Conservation (phyloP, 192 early-diverging fungal species). For the Backusella luteola region DNA sequence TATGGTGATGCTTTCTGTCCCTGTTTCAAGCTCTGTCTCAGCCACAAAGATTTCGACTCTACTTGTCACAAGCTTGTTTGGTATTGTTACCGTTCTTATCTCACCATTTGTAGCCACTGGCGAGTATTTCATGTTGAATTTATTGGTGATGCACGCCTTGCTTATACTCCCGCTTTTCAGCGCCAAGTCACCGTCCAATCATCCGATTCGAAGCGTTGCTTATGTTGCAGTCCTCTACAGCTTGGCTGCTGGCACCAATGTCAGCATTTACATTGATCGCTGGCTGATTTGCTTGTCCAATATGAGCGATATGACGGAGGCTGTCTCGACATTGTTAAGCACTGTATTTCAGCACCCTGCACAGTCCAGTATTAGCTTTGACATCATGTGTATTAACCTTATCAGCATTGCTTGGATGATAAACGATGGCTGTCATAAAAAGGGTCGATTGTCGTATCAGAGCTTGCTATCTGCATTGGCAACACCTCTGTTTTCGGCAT, state of each 20-base stretch:
- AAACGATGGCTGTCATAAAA: background rate
- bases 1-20: constrained; percentile 16
- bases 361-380: constrained; percentile 33
- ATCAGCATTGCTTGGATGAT: constrained; percentile 23
- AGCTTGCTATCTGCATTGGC: background rate
- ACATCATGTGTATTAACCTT: constrained; percentile 20
- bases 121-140: constrained; percentile 20
- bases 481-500: constrained; percentile 18
- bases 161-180: constrained; percentile 15
- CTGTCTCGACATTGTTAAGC: background rate
- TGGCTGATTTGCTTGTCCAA: background rate
- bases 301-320: background rate
- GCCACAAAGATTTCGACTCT: background rate
- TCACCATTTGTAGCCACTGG: constrained; percentile 8
- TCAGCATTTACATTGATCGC: constrained; percentile 10
- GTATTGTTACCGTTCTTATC: constrained; percentile 16
- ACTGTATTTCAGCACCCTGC: constrained; percentile 25
- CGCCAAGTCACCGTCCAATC: background rate
- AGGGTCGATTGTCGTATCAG: background rate
- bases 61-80: background rate
- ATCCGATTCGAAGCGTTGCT: background rate
- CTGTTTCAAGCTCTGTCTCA: background rate
- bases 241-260: constrained; percentile 23
- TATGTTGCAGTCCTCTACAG: constrained; percentile 7
- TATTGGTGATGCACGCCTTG: constrained; percentile 30